phyloP scores from a whole-genome alignment of 495 filamentous ascomycete species.

The Pyrenula aspistea region DNA sequence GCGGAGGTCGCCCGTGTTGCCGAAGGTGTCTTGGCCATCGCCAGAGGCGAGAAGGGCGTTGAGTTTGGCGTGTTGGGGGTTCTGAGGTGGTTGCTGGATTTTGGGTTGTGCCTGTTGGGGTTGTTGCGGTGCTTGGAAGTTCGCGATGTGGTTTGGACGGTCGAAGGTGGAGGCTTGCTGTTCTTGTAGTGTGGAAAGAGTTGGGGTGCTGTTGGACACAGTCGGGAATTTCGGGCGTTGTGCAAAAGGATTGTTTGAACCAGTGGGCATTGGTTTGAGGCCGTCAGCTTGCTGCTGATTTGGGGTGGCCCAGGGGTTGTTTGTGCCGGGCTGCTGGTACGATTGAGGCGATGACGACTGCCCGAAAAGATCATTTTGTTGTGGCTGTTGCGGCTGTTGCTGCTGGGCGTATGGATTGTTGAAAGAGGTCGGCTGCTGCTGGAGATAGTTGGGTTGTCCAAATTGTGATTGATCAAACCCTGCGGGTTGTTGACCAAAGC shows the following conservation, averaged over 20 bases:
- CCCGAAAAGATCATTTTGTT: slow-evolving; percentile 10
- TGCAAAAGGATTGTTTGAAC: slow-evolving; percentile 96
- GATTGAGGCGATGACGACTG: slow-evolving; percentile 42
- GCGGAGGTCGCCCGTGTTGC: slow-evolving; percentile 86
- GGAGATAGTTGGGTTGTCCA: slow-evolving; percentile 38
- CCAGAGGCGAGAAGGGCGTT: slow-evolving; percentile 80
- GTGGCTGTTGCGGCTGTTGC: slow-evolving; percentile 38
- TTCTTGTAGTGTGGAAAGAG: slow-evolving; percentile 41
- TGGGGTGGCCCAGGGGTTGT: slow-evolving; percentile 59
- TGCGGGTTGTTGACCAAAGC: slow-evolving; percentile 51
- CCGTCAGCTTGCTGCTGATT: slow-evolving; percentile 30
- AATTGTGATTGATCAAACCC: slow-evolving; percentile 48
- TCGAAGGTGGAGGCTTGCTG: slow-evolving; percentile 56
- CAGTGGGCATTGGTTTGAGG: slow-evolving; percentile 52
- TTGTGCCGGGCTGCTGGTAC: slow-evolving; percentile 57
- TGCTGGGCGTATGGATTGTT: slow-evolving; percentile 56
- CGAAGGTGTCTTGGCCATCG: slow-evolving; percentile 93
- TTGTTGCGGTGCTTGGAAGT: slow-evolving; percentile 35
- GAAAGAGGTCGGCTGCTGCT: slow-evolving; percentile 51
- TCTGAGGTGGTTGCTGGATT: slow-evolving; percentile 38
- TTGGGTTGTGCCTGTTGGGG: slow-evolving; percentile 16
- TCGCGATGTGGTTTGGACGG: slow-evolving; percentile 37
- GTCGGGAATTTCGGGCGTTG: slow-evolving; percentile 38
- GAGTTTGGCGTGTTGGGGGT: slow-evolving; percentile 73
- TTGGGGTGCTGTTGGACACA: slow-evolving; percentile 28